Base-by-base conservation (phyloP, 108 stramenopile genomes). In the Nitzschia inconspicua region DNA sequence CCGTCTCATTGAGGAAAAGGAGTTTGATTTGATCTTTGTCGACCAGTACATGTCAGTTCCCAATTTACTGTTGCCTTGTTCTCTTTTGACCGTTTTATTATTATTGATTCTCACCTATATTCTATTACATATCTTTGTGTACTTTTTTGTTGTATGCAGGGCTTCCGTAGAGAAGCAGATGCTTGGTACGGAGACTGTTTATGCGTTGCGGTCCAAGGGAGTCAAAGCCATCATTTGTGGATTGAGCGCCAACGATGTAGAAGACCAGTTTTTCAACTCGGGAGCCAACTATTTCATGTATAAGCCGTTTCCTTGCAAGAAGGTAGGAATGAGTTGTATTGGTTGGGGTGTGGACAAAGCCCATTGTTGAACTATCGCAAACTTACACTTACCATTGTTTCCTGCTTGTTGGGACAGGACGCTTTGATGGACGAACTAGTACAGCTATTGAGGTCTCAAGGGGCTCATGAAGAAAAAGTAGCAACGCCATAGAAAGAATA, bases 1-100 rank as follows among this genome's bases (percentile, higher is more conserved):
- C 24, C 16, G 28, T 22, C 13, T 72, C 7, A 29, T 63, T n/a
- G 42, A 34, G 0, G 8, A 39, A 0, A 18, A 28, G 6, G 44
- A 31, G 2, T 72, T 71, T 29, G 75, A 76, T 46, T 6, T 76
- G 3, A 76, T 76, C 23, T 76, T 76, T 24, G 37, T 70, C 34
- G 75, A 76, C 44, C 55, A 60, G 24, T 76, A 76, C 58, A 76
- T 76, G 75, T 29, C 60, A 7, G 44, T 27, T 40, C 29, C 55
- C 18, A 52, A 70, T 22, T 63, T 63, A 24, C 60, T 63, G 41
- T 36, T 70, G 60, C 60, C n/a, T n/a, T n/a, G n/a, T n/a, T n/a
- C n/a, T n/a, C n/a, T n/a, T n/a, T n/a, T n/a, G n/a, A n/a, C n/a
- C n/a, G n/a, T n/a, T n/a, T n/a, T n/a, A n/a, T n/a, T n/a, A n/a